These are phyloP conservation scores for Phytophthora sansomeana DNA, from an alignment of 352 stramenopile genomes.

Conservation along the genomic window DNA sequence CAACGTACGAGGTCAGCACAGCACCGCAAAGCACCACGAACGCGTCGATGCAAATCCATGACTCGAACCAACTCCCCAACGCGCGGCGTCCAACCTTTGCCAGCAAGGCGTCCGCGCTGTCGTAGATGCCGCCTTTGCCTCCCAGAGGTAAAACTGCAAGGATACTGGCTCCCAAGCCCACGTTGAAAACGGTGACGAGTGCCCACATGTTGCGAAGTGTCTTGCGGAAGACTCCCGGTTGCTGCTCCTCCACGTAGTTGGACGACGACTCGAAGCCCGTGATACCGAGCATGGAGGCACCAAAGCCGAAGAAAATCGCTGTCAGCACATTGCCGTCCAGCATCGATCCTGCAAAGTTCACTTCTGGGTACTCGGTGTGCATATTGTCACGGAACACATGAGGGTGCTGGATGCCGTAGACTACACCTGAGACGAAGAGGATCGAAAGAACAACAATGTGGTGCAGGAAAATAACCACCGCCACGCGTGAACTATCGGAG, in stretches of 20 bases:
- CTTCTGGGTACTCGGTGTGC: slow-evolving; percentile 54
- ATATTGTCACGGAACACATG: slow-evolving; percentile 73
- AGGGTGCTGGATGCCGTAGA: slow-evolving; percentile 67
- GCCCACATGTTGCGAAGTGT: slow-evolving; percentile 50
- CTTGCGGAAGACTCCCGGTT: slow-evolving; percentile 74
- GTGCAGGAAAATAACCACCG: slow-evolving; percentile 78
- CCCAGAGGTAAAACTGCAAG: slow-evolving; percentile 77
- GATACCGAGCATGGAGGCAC: slow-evolving; percentile 85
- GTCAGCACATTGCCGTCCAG: slow-evolving; percentile 46
- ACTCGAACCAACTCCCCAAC: slow-evolving; percentile 49
- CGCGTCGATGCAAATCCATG: slow-evolving; percentile 76
- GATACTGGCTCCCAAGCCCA: slow-evolving; percentile 37
- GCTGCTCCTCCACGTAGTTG: slow-evolving; percentile 90
- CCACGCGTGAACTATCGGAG: slow-evolving; percentile 78
- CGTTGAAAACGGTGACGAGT: slow-evolving; percentile 33
- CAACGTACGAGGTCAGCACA: slow-evolving; percentile 84
- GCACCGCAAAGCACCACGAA: slow-evolving; percentile 88
- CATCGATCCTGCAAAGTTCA: slow-evolving; percentile 59
- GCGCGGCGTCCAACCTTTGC: slow-evolving; percentile 61
- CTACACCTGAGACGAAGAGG: slow-evolving; percentile 53
- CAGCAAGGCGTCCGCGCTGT: slow-evolving; percentile 60
- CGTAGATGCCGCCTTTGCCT: slow-evolving; percentile 52
- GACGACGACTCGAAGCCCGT: slow-evolving; percentile 90
- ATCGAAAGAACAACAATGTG: slow-evolving; percentile 77
- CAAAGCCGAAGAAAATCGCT: slow-evolving; percentile 79